Base-by-base conservation (phyloP, 2,329 filamentous ascomycete species). In the Hypoxylon sp. region DNA sequence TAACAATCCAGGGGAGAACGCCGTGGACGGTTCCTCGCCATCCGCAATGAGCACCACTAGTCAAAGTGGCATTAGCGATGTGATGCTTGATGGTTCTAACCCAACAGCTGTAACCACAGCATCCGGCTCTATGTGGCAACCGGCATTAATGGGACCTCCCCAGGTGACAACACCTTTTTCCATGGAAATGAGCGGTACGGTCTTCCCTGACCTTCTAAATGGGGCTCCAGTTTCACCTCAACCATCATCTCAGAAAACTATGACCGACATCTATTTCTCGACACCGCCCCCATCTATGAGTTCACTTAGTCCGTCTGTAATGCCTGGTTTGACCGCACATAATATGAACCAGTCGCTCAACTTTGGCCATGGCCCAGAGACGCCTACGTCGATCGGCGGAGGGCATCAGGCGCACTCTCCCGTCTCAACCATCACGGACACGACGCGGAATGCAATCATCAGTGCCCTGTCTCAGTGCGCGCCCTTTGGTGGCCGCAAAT, bases 21-120 rank as follows among this genome's bases (percentile, higher is more conserved):
- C 93, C 29, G 88, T 98, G 59, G 95, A 97, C 75, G 94, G 92
- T 65, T 98, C 96, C 10, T 98, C 96, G 13, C 96, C 96, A 14
- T 98, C 96, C 8, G 94, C 94, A 51, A 95, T 98, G 79, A 98
- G 95, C 83, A 97, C 93, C 47, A 93, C 93, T 65, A 98, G 94
- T 81, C 94, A 97, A 77, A 95, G 92, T 78, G 93, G 91, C 55
- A 92, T 94, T 79, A 97, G 93, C 80, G 96, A 98, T 78, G 90
- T 94, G 66, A 94, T 97, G 91, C 85, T 96, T 64, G 94, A 98
- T 80, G 93, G 93, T 66, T 89, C 88, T 39, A 91, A 90, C 79
- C 89, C 91, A 72, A 85, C 87, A 44, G 83, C 86, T 39, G 81
- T 85, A 63, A 81, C 84, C 19, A 81, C 83, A 2, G 83, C 83